A percentile compares a stretch with the other conserved stretches of the same genome.
phyloP scores from a whole-genome alignment of 1,284 basidiomycete genomes.

The Anthracocystis panici-leucophaei region DNA sequence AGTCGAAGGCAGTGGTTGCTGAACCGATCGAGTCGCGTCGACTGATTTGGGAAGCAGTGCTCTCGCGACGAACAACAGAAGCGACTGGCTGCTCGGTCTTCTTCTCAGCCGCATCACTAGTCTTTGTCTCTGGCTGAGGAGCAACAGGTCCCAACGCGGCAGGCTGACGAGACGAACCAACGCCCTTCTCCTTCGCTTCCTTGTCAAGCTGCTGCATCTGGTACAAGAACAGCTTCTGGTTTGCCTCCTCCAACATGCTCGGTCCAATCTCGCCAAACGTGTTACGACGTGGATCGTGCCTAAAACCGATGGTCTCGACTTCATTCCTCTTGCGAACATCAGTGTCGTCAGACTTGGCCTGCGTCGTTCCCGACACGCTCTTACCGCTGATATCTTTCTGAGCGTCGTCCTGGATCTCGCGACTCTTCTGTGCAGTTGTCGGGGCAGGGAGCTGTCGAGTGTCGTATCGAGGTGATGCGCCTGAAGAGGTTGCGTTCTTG shows the following conservation, averaged over 20 bases:
- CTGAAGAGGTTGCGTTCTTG: constrained; percentile 18
- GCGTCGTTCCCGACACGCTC: constrained; percentile 19
- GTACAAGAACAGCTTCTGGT: constrained; percentile 34
- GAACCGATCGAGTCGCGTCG: constrained; percentile 50
- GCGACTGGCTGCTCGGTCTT: background rate
- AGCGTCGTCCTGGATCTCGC: background rate
- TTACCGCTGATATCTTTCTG: constrained; percentile 8
- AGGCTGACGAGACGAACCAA: constrained; percentile 23
- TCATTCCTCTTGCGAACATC: constrained; percentile 25
- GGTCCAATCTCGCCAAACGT: constrained; percentile 33
- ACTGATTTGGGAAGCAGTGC: constrained; percentile 34
- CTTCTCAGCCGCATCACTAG: background rate
- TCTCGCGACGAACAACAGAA: constrained; percentile 20
- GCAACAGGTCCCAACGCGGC: background rate
- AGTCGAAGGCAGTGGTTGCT: constrained; percentile 54
- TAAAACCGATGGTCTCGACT: constrained; percentile 9
- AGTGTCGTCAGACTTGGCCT: constrained; percentile 42
- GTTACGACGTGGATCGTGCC: constrained; percentile 32
- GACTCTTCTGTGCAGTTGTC: background rate
- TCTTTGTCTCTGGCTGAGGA: background rate
- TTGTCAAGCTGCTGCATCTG: constrained; percentile 42
- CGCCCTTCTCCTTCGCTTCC: constrained; percentile 18
- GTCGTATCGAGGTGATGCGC: constrained; percentile 10
- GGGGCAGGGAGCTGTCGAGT: constrained; percentile 5
- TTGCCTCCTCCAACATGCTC: constrained; percentile 44